Percentiles rank a stretch among this genome's conserved stretches.
phyloP scores from a whole-genome alignment of 2,329 filamentous ascomycete genomes.

The Verticillium zaregamsianum region DNA sequence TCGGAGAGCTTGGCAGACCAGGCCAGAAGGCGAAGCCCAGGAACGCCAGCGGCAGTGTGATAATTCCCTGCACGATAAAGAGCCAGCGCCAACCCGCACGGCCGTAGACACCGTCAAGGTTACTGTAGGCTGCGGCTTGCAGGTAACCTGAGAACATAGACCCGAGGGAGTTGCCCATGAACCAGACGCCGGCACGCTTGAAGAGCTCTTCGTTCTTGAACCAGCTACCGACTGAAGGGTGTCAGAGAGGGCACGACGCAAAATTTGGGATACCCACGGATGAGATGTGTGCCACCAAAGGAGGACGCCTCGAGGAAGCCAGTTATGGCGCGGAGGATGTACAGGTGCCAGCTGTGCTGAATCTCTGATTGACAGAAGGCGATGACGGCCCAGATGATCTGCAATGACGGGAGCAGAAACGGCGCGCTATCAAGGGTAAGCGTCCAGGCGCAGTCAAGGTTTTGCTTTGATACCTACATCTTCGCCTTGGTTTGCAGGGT shows the following conservation, averaged over 20 bases:
- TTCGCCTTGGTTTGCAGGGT: conserved; percentile 21
- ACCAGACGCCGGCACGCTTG: conserved; percentile 44
- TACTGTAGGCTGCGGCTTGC: conserved; percentile 8
- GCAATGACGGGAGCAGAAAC: conserved; percentile 17
- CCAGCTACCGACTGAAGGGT: conserved; percentile 13
- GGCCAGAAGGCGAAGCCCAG: conserved; percentile 6
- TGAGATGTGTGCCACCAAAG: conserved; percentile 22
- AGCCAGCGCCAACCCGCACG: conserved; percentile 10
- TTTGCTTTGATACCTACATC: conserved; percentile 10
- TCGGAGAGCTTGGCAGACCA: not conserved
- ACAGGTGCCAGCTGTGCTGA: conserved; percentile 18
- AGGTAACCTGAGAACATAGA: conserved; percentile 10
- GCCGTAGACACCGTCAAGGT: conserved; percentile 9
- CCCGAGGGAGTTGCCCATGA: conserved; percentile 27
- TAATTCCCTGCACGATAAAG: conserved; percentile 10
- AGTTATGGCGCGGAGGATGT: conserved; percentile 14
- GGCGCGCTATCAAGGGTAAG: conserved; percentile 13
- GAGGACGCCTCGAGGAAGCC: conserved; percentile 19
- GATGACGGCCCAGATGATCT: conserved; percentile 20
- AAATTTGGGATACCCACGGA: conserved; percentile 15
- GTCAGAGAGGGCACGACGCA: conserved; percentile 10
- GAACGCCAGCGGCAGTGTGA: conserved; percentile 8
- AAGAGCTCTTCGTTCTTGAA: conserved; percentile 28
- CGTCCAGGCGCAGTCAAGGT: not conserved
- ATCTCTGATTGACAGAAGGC: conserved; percentile 20